Base-by-base conservation (phyloP, 2,329 filamentous ascomycete genomes). In the Keithomyces neogunnii region DNA sequence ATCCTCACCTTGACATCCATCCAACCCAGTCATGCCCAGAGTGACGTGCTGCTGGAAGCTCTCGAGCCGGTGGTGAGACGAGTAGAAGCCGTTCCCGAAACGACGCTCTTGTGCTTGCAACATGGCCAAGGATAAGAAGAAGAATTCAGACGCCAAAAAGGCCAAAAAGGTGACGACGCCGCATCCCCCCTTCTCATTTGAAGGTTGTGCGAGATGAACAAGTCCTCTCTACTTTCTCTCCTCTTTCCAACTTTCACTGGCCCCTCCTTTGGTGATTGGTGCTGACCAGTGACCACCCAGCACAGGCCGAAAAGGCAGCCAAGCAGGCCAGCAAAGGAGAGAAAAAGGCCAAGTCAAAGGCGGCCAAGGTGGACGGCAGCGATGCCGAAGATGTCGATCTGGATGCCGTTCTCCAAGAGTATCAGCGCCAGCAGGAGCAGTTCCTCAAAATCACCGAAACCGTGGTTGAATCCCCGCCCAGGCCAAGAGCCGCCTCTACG, bases 381-480 rank as follows among this genome's bases (percentile, higher is more conserved):
- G 92, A 96, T 66, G 88, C 80, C 46, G 92, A 97, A 66, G 91
- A 96, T 60, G 84, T 93, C 11, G 93, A 97, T 69, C 80, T 99
- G 38, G 93, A 99, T 64, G 85, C 86, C 45, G 91, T 99, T 44
- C 82, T 99, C 31, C 91, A 92, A 45, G 89, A 95, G 67, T 97
- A 95, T 70, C 88, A 88, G 59, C 88, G 88, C 65, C 86, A 90
- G 69, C 93, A 99, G 73, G 92, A 95, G 63, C 87, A 88, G 63
- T 96, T 95, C 64, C 81, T 93, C 61, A 96, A 96, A 70, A 82
- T 99, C 61, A 96, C 92, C 4, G 93, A 99, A 72, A 78, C 81
- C 3, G 73, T 85, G 29, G 80, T 78, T 43, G 80, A 82, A 29
- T 80, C 73, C 3, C 87, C 91, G 19, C 93, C 93, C 1, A 81